phyloP scores from a whole-genome alignment of 2,329 filamentous ascomycete genomes.

The Tolypocladium ovalisporum region DNA sequence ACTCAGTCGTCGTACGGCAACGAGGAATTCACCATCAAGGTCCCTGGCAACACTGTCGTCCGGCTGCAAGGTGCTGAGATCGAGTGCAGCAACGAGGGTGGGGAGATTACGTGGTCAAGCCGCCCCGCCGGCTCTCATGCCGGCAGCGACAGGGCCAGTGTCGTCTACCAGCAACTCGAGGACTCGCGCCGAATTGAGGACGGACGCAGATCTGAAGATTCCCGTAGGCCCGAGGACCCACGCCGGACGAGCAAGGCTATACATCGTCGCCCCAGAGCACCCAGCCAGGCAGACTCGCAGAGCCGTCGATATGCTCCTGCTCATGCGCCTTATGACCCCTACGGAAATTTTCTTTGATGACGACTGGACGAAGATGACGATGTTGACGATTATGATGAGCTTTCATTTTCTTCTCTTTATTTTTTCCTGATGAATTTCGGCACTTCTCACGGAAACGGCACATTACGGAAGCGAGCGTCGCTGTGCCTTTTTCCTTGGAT shows the following conservation, averaged over 20 bases:
- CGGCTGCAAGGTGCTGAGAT: slow-evolving; percentile 47
- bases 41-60: slow-evolving; percentile 44
- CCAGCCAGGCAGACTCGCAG: slow-evolving; percentile 38
- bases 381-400: slow-evolving; percentile 17
- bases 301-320: slow-evolving; percentile 20
- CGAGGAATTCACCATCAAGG: slow-evolving; percentile 51
- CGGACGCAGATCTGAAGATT: slow-evolving; percentile 18
- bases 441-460: neutral
- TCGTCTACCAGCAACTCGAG: slow-evolving; percentile 34
- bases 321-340: slow-evolving; percentile 17
- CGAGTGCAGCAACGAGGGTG: slow-evolving; percentile 44
- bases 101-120: slow-evolving; percentile 45
- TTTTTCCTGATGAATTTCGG: slow-evolving; percentile 10
- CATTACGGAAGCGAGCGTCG: slow-evolving; percentile 8
- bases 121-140: slow-evolving; percentile 20
- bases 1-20: slow-evolving; percentile 39
- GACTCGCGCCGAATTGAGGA: slow-evolving; percentile 20
- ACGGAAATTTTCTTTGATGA: slow-evolving; percentile 20
- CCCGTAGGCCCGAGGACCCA: slow-evolving; percentile 30
- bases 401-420: slow-evolving; percentile 10
- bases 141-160: slow-evolving; percentile 41
- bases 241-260: slow-evolving; percentile 30
- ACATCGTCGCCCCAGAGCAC: slow-evolving; percentile 31
- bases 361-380: slow-evolving; percentile 16
- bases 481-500: slow-evolving; percentile 7